Percentiles rank a stretch among this genome's conserved stretches.
phyloP scores from a whole-genome alignment of 768 basidiomycete genomes.

The Boletus patriciae region DNA sequence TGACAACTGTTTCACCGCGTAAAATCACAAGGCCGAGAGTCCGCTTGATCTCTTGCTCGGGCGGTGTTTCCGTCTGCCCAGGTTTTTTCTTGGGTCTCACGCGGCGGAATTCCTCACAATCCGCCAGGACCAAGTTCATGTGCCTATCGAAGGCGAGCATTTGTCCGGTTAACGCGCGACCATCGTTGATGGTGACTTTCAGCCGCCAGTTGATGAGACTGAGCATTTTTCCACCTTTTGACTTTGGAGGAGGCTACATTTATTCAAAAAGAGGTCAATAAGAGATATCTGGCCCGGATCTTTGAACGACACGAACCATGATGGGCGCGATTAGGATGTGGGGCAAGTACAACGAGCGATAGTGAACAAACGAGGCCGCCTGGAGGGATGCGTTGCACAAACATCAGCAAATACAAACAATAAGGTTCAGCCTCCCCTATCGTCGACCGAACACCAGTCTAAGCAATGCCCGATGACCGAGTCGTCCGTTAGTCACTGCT shows the following conservation, averaged over 20 bases:
- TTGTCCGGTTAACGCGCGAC: conserved; percentile 92
- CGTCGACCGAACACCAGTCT: background rate
- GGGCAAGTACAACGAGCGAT: conserved; percentile 18
- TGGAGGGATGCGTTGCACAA: conserved; percentile 25
- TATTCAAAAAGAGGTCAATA: conserved; percentile 8
- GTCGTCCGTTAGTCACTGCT: background rate
- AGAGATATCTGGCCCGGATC: conserved; percentile 6
- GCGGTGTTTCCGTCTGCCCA: conserved; percentile 68
- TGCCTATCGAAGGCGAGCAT: conserved; percentile 99
- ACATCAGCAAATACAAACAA: conserved; percentile 34
- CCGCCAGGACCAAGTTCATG: conserved; percentile 98
- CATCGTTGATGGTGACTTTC: conserved; percentile 96
- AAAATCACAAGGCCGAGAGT: conserved; percentile 95
- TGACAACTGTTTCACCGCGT: conserved; percentile 95
- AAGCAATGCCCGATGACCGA: background rate
- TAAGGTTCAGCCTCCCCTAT: too few species aligned
- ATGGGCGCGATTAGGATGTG: conserved; percentile 43
- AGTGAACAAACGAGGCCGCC: conserved; percentile 24
- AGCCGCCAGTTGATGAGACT: conserved; percentile 96
- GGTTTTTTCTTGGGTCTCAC: conserved; percentile 90
- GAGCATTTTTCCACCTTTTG: conserved; percentile 98
- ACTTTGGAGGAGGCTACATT: conserved; percentile 88
- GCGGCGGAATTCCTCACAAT: conserved; percentile 96
- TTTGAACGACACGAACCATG: conserved; percentile 49
- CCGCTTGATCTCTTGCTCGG: conserved; percentile 93